Conservation (phyloP, 2,329 filamentous ascomycete species). For the Bipolaris zeicola region DNA sequence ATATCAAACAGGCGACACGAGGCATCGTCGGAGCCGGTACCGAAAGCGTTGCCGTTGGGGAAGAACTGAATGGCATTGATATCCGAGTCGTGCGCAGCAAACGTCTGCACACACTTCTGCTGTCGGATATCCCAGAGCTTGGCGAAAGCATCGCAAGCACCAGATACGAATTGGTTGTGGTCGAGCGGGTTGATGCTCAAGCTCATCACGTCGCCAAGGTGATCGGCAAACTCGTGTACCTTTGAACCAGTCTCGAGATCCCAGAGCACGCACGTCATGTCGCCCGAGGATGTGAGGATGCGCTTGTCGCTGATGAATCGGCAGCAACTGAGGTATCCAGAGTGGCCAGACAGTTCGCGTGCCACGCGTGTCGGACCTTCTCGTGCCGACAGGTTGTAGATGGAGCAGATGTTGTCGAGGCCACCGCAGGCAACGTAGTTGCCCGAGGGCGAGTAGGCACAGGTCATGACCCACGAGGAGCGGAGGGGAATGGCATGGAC, state of each 20-base stretch:
- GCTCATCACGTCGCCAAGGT: constrained; percentile 98
- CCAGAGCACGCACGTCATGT: constrained; percentile 99
- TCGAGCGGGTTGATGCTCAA: constrained; percentile 99
- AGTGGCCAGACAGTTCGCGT: constrained; percentile 93
- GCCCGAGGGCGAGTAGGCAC: constrained; percentile 95
- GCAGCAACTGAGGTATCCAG: constrained; percentile 96
- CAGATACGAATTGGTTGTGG: constrained; percentile 99
- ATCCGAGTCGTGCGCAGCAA: constrained; percentile 96
- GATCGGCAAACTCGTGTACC: constrained; percentile 97
- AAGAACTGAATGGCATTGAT: constrained; percentile 99
- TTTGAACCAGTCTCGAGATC: constrained; percentile 98
- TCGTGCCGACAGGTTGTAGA: constrained; percentile 96
- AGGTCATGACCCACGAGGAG: constrained; percentile 99
- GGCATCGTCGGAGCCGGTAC: constrained; percentile 95
- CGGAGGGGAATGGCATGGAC: constrained; percentile 97
- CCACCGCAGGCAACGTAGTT: constrained; percentile 99
- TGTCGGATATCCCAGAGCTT: constrained; percentile 99
- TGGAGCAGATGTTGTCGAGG: constrained; percentile 99
- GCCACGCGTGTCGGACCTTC: constrained; percentile 97
- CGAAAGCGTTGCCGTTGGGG: constrained; percentile 97
- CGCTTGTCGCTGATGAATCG: constrained; percentile 98
- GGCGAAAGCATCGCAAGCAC: constrained; percentile 96
- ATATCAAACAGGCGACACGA: constrained; percentile 98
- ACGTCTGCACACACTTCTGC: constrained; percentile 97
- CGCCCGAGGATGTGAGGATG: constrained; percentile 95